Conservation (phyloP, 805 yeast genomes). For the Sungouiozyma ichnusensis region DNA sequence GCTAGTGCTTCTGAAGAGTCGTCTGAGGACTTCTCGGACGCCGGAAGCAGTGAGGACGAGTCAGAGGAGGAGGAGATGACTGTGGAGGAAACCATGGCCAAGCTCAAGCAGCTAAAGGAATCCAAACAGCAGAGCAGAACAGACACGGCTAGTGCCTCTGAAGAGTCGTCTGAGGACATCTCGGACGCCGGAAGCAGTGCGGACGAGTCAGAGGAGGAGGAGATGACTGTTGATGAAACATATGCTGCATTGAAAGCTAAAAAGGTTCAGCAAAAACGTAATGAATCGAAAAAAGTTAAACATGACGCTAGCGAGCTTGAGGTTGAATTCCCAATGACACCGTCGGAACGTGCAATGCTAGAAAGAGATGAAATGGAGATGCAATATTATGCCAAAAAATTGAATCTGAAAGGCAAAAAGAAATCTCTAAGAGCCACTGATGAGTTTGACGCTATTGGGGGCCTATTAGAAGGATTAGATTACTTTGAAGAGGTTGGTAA, state of each 20-base stretch:
- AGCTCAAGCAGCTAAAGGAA: constrained; percentile 31
- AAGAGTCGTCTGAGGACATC: constrained; percentile 1
- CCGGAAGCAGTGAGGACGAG: constrained; percentile 11
- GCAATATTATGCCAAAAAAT: constrained; percentile 69
- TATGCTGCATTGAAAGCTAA: constrained; percentile 27
- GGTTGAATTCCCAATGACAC: constrained; percentile 23
- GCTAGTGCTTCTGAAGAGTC: too few species aligned
- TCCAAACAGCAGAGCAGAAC: constrained; percentile 13
- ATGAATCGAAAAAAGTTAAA: constrained; percentile 6
- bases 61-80: constrained; percentile 23
- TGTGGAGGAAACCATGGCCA: constrained; percentile 36
- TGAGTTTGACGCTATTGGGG: constrained; percentile 72
- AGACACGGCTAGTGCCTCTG: too few species aligned
- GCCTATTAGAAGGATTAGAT: constrained; percentile 61
- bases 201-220: constrained; percentile 17
- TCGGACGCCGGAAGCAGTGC: constrained; percentile 9
- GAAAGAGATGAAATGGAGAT: constrained; percentile 67
- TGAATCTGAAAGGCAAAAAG: constrained; percentile 54
- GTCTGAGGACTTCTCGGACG: neutral
- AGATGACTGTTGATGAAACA: constrained; percentile 28
- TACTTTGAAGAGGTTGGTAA: constrained; percentile 31
- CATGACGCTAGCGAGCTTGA: constrained; percentile 7
- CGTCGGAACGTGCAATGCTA: constrained; percentile 40
- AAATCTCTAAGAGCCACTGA: constrained; percentile 37
- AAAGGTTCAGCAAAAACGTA: constrained; percentile 10